Conservation (phyloP, 148 eudicot species). For the Cornus florida region DNA sequence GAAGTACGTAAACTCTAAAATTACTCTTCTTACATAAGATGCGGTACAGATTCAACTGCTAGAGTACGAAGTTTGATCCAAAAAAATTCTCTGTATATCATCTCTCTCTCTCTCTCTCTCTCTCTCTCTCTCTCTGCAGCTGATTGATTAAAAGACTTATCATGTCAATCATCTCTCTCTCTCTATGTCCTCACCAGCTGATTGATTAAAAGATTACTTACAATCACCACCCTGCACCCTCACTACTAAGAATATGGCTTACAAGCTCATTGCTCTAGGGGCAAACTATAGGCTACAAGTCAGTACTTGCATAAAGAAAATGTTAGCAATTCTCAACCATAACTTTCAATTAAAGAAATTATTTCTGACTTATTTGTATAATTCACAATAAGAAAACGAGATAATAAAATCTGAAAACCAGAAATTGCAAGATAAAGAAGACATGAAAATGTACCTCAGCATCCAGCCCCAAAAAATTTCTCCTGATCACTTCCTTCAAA, state of each 20-base stretch:
- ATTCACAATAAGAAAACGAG: background rate
- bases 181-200: background rate
- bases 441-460: constrained; percentile 58
- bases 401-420: background rate
- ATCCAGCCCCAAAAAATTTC: constrained; percentile 78
- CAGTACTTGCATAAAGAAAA: background rate
- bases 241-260: background rate
- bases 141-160: background rate
- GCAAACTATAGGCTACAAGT: background rate
- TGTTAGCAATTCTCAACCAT: background rate
- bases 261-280: background rate
- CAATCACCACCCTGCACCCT: background rate
- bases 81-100: background rate
- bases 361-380: background rate
- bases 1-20: background rate
- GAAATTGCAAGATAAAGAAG: background rate
- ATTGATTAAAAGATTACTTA: background rate
- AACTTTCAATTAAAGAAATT: background rate
- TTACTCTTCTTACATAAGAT: background rate
- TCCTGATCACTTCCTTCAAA: constrained; percentile 83
- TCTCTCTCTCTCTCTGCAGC: background rate
- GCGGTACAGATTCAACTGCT: background rate
- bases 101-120: background rate
- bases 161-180: background rate
- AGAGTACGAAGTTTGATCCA: background rate